phyloP scores from a whole-genome alignment of 1,284 basidiomycete species.

The Athelia sp. region DNA sequence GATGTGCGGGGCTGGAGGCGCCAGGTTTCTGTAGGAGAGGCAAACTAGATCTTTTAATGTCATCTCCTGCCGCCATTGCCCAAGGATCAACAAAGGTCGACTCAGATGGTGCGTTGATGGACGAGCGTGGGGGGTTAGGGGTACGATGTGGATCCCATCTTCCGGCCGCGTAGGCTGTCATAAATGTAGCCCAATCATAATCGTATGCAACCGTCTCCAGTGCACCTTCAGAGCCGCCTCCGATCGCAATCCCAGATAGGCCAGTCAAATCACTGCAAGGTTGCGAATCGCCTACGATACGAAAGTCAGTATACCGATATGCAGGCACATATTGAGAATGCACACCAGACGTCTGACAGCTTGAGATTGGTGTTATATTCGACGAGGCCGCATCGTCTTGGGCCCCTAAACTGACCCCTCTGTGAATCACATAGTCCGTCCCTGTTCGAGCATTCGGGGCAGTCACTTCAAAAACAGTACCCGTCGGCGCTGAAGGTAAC shows the following conservation, averaged over 20 bases:
- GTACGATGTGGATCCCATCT: slow-evolving; percentile 78
- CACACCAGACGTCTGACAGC: not conserved
- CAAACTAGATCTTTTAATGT: not conserved
- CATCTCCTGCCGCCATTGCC: not conserved
- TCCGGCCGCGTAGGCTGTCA: slow-evolving; percentile 69
- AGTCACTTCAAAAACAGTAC: not conserved
- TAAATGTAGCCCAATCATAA: slow-evolving; percentile 75
- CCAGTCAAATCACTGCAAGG: too few species aligned
- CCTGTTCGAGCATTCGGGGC: not conserved
- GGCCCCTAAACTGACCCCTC: not conserved
- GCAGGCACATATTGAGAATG: not conserved
- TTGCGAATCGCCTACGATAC: not conserved
- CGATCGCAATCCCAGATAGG: not conserved
- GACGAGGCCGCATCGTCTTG: not conserved
- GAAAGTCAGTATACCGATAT: not conserved
- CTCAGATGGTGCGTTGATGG: slow-evolving; percentile 16
- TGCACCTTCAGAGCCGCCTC: not conserved
- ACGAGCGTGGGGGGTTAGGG: slow-evolving; percentile 56
- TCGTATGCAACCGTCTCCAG: slow-evolving; percentile 26
- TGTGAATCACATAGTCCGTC: not conserved
- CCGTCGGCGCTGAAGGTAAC: slow-evolving; percentile 9
- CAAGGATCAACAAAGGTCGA: slow-evolving; percentile 5
- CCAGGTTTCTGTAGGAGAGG: not conserved
- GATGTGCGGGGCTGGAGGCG: not conserved
- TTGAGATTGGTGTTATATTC: not conserved